phyloP scores from a whole-genome alignment of 306 rosid genomes.

The Quercus parvula region DNA sequence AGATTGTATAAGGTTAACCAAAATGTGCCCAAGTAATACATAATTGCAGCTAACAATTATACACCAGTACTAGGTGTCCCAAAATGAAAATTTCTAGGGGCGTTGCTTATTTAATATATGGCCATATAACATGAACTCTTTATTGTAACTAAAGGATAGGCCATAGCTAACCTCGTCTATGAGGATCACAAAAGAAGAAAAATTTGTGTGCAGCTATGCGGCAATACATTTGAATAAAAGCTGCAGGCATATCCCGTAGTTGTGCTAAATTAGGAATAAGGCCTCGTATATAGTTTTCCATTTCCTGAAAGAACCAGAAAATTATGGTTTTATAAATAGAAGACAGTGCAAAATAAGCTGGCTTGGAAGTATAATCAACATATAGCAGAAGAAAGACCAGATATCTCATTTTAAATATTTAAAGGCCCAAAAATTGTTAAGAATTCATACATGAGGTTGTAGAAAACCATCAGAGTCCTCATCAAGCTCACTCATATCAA shows the following conservation, averaged over 20 bases:
- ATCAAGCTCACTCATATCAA: constrained; percentile 99
- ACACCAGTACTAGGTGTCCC: neutral
- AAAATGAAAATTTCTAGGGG: neutral
- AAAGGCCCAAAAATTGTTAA: constrained; percentile 20
- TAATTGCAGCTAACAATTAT: neutral
- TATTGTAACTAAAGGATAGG: constrained; percentile 19
- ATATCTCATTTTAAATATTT: constrained; percentile 18
- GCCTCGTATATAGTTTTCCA: constrained; percentile 91
- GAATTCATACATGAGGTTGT: constrained; percentile 69
- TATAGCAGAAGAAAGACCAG: neutral
- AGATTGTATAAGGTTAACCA: neutral
- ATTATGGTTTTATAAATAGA: neutral
- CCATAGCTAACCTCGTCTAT: constrained; percentile 84
- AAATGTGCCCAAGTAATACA: neutral
- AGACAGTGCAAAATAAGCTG: neutral
- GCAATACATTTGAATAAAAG: constrained; percentile 77
- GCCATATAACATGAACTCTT: constrained; percentile 14
- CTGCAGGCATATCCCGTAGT: constrained; percentile 73
- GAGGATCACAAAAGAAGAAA: constrained; percentile 98
- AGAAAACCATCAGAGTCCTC: constrained; percentile 99
- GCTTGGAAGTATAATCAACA: neutral
- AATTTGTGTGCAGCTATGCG: constrained; percentile 96
- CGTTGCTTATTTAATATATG: neutral
- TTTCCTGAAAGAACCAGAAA: constrained; percentile 55
- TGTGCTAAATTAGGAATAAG: constrained; percentile 97